Percentiles rank a stretch among this genome's conserved stretches.
phyloP scores from a whole-genome alignment of 169 alveolate genomes.

The Theileria annulata region DNA sequence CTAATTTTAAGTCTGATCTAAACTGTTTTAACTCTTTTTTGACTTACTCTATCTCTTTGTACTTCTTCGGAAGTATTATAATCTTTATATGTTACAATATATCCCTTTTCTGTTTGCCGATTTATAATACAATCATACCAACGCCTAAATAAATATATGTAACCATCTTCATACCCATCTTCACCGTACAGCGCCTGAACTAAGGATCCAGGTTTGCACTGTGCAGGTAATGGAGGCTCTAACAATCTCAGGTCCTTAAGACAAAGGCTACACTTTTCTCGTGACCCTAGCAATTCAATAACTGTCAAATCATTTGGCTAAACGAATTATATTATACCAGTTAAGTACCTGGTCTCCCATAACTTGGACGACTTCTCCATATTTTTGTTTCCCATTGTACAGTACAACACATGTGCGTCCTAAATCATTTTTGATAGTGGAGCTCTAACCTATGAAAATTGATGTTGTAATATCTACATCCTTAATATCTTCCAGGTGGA shows the following conservation, averaged over 20 bases:
- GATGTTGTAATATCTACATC: slow-evolving; percentile 12
- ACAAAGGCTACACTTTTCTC: slow-evolving; percentile 54
- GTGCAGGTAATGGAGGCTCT: slow-evolving; percentile 56
- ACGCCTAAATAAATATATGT: slow-evolving; percentile 38
- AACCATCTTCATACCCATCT: slow-evolving; percentile 40
- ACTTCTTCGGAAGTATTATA: slow-evolving; percentile 77
- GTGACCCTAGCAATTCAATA: slow-evolving; percentile 51
- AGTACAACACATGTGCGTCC: slow-evolving; percentile 63
- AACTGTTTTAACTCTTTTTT: slow-evolving; percentile 4
- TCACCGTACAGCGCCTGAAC: slow-evolving; percentile 60
- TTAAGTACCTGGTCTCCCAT: slow-evolving; percentile 38
- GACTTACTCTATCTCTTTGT: slow-evolving; percentile 65
- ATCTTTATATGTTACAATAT: slow-evolving; percentile 72
- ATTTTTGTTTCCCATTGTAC: slow-evolving; percentile 60
- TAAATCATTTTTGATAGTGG: background rate
- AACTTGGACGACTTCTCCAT: slow-evolving; percentile 45
- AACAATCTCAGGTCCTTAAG: slow-evolving; percentile 52
- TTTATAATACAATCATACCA: slow-evolving; percentile 75
- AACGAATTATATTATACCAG: background rate
- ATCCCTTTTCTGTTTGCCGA: slow-evolving; percentile 66
- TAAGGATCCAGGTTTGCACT: slow-evolving; percentile 56
- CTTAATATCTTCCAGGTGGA: slow-evolving; percentile 22
- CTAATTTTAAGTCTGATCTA: slow-evolving; percentile 29
- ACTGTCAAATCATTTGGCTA: slow-evolving; percentile 52
- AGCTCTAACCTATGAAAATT: slow-evolving; percentile 10